Base-by-base conservation (phyloP, 495 filamentous ascomycete species). In the Acidiella bohemica region DNA sequence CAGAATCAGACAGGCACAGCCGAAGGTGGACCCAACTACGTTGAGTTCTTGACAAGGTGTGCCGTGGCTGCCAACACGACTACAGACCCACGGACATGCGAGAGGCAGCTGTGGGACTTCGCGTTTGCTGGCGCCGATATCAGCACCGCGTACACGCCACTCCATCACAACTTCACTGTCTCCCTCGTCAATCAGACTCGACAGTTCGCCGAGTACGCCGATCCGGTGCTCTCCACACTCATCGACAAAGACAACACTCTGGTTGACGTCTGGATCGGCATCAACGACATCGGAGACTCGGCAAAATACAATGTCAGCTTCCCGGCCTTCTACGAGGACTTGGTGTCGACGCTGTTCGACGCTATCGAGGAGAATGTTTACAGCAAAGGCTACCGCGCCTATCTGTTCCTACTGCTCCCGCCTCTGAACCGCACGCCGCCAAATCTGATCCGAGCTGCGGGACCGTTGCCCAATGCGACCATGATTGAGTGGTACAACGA, bases 71-170 rank as follows among this genome's bases (percentile, higher is more conserved):
- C 26, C 10, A 63, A 60, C 7, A 35, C 63, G 0, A 62, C 53
- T 20, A n/a, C n/a, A n/a, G 57, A 57, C 5, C 67, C 66, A 2
- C 38, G 42, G 16, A 53, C 36, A 20, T 67, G 68, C 50, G 38
- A 53, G 21, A 60, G 48, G 25, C 63, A 71, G 36, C 60, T 72
- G 7, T 73, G 67, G 67, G 65, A 73, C 37, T 73, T 72, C 53
- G 67, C 70, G 3, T 73, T 72, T 44, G 68, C 63, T 17, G 68
- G 70, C 0, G 58, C 67, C 14, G 68, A 72, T 41, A 61, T 72
- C 32, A 63, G 57, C 9, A 57, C 55, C 9, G 51, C 54, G 27
- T 63, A 59, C 42, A 60, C 58, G 4, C 63, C 64, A 3, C 59
- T 65, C 4, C 67, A 71, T 44, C 67, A 68, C 50, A 62, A 66